Percentiles rank a stretch among this genome's conserved stretches.
phyloP scores from a whole-genome alignment of 495 filamentous ascomycete species.

The Annulohypoxylon moriforme region DNA sequence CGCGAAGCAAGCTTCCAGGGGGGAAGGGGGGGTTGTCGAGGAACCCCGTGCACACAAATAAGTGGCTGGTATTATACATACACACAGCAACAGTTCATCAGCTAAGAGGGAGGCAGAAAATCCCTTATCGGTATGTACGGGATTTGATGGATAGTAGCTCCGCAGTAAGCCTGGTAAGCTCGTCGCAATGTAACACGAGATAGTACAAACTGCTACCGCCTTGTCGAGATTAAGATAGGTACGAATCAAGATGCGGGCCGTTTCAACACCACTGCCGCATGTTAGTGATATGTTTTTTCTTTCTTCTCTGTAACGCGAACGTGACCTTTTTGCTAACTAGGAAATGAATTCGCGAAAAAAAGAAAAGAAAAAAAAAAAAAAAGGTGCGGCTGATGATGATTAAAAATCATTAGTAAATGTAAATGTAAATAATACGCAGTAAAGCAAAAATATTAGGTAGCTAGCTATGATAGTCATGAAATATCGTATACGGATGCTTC shows the following conservation, averaged over 20 bases:
- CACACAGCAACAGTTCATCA: conserved; percentile 19
- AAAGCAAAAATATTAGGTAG: conserved; percentile 29
- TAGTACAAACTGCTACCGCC: conserved; percentile 22
- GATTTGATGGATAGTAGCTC: conserved; percentile 29
- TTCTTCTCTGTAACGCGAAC: conserved; percentile 4
- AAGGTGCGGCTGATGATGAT: background rate
- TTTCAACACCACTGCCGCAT: conserved; percentile 24
- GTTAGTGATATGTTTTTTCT: conserved; percentile 14
- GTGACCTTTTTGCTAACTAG: conserved; percentile 11
- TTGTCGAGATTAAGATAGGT: conserved; percentile 39
- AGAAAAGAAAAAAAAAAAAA: background rate
- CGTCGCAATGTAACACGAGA: conserved; percentile 42
- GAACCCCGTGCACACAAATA: conserved; percentile 44
- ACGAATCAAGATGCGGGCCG: conserved; percentile 21
- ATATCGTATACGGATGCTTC: conserved; percentile 40
- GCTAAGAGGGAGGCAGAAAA: background rate
- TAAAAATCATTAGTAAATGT: conserved; percentile 39
- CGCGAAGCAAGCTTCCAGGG: conserved; percentile 28
- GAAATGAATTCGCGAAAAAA: background rate
- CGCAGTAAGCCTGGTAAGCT: conserved; percentile 44
- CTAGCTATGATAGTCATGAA: conserved; percentile 34
- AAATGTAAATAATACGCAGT: conserved; percentile 37
- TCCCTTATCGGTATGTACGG: conserved; percentile 39
- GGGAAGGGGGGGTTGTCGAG: conserved; percentile 21
- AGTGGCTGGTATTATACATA: conserved; percentile 48